Evolutionary conservation across 2,329 filamentous ascomycete species (phyloP).

Genomic region (Diatrype stigma): DNA sequence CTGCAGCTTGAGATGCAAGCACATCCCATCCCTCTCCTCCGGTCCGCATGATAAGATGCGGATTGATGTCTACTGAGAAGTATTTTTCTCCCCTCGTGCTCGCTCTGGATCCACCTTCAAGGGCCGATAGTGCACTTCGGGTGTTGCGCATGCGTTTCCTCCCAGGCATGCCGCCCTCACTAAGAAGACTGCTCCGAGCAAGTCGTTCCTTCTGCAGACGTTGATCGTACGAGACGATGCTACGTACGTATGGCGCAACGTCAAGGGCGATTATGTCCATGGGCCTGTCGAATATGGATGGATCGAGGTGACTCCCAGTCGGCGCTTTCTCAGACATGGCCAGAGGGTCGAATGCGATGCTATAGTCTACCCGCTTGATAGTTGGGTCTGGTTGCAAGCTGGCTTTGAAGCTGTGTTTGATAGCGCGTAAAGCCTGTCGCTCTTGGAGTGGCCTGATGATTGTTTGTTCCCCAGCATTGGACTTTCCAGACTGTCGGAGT

Average conservation of each 20-base stretch:
- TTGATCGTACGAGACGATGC: slow-evolving; percentile 74
- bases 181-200: slow-evolving; percentile 58
- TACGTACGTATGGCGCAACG: slow-evolving; percentile 83
- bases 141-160: slow-evolving; percentile 67
- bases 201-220: slow-evolving; percentile 64
- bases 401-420: slow-evolving; percentile 34
- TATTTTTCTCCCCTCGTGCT: slow-evolving; percentile 67
- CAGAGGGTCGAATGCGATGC: slow-evolving; percentile 58
- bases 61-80: slow-evolving; percentile 61
- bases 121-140: slow-evolving; percentile 67
- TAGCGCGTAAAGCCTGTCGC: slow-evolving; percentile 13
- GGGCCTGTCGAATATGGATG: slow-evolving; percentile 74
- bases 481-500: slow-evolving; percentile 5
- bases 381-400: slow-evolving; percentile 13
- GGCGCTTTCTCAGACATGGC: slow-evolving; percentile 45
- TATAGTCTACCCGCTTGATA: slow-evolving; percentile 49
- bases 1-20: slow-evolving; percentile 4
- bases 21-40: slow-evolving; percentile 41
- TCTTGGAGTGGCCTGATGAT: slow-evolving; percentile 16
- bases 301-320: slow-evolving; percentile 46
- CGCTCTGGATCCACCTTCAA: slow-evolving; percentile 68
- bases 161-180: slow-evolving; percentile 45
- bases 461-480: background rate
- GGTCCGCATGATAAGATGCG: slow-evolving; percentile 61
- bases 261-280: slow-evolving; percentile 65